A percentile compares a stretch with the other conserved stretches of the same genome.
Evolutionary conservation across 176 grass and related monocot genomes (phyloP).

Genomic region (Oryza glumipatula): DNA sequence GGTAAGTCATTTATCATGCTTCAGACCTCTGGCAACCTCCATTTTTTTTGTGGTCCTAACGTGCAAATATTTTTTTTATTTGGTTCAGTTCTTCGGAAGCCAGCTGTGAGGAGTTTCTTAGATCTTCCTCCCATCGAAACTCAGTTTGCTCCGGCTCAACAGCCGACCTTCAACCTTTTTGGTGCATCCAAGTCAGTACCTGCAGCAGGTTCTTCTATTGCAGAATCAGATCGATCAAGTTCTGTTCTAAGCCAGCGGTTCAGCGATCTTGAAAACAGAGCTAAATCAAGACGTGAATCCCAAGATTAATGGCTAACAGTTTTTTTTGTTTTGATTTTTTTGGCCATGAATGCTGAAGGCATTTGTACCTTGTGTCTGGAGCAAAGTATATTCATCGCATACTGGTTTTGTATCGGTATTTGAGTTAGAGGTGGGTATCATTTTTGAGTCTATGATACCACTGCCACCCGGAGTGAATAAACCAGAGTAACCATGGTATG

Average conservation of each 20-base stretch:
- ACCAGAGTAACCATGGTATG: neutral
- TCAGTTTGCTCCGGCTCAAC: conserved; percentile 10
- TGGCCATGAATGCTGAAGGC: neutral
- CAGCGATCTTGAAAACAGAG: conserved; percentile 68
- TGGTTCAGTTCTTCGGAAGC: conserved; percentile 56
- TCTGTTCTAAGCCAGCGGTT: conserved; percentile 68
- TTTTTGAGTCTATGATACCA: neutral
- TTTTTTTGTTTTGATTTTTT: neutral
- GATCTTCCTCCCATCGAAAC: conserved; percentile 61
- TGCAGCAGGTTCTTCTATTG: conserved; percentile 38
- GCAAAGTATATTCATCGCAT: neutral
- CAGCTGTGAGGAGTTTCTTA: conserved; percentile 57
- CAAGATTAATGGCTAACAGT: conserved; percentile 39
- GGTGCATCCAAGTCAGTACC: conserved; percentile 46
- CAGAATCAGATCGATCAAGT: conserved; percentile 37
- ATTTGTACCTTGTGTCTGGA: neutral
- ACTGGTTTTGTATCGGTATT: neutral
- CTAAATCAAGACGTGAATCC: conserved; percentile 74
- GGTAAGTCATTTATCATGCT: conserved; percentile 50
- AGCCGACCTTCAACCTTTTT: conserved; percentile 51
- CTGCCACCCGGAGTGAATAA: conserved; percentile 25
- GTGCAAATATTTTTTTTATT: neutral
- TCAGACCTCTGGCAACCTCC: neutral
- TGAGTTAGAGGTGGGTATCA: neutral
- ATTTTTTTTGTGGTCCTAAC: conserved; percentile 4